Conservation (phyloP, 495 filamentous ascomycete genomes). For the Entonaema liquescens region DNA sequence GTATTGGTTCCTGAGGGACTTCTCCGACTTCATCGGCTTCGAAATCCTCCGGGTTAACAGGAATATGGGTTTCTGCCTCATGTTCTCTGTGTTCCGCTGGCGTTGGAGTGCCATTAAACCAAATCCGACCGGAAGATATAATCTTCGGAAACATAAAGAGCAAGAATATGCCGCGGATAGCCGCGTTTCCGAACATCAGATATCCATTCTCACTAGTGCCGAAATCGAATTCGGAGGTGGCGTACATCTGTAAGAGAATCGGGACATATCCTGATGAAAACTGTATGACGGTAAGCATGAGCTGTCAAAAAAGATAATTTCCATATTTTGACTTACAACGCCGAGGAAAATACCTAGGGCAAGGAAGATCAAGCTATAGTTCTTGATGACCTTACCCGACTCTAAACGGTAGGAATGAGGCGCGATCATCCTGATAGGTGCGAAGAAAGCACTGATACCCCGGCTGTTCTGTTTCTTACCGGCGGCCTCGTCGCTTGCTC, state of each 20-base stretch:
- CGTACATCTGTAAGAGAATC: conserved; percentile 61
- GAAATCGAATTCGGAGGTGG: conserved; percentile 63
- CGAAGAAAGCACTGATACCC: conserved; percentile 58
- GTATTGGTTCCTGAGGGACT: conserved; percentile 55
- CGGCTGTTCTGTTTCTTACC: conserved; percentile 43
- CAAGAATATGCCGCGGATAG: conserved; percentile 63
- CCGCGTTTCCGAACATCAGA: conserved; percentile 61
- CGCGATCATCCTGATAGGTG: conserved; percentile 60
- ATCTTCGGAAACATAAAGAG: conserved; percentile 64
- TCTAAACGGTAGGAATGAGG: conserved; percentile 56
- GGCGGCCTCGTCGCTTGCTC: conserved; percentile 5
- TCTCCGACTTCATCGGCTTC: conserved; percentile 51
- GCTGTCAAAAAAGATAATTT: not conserved
- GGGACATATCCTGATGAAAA: conserved; percentile 65
- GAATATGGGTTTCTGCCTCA: conserved; percentile 30
- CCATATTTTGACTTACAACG: conserved; percentile 49
- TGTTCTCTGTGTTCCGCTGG: conserved; percentile 14
- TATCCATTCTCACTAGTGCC: conserved; percentile 61
- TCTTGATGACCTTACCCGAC: conserved; percentile 52
- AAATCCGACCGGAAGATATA: conserved; percentile 58
- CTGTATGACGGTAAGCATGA: conserved; percentile 30
- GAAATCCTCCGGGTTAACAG: conserved; percentile 50
- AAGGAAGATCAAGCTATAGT: conserved; percentile 62
- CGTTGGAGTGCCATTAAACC: conserved; percentile 45
- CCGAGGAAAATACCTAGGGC: conserved; percentile 64